Evolutionary conservation across 768 basidiomycete species (phyloP), one percentile per base, ranked within the genome.

Genomic region (Pisolithus orientalis): DNA sequence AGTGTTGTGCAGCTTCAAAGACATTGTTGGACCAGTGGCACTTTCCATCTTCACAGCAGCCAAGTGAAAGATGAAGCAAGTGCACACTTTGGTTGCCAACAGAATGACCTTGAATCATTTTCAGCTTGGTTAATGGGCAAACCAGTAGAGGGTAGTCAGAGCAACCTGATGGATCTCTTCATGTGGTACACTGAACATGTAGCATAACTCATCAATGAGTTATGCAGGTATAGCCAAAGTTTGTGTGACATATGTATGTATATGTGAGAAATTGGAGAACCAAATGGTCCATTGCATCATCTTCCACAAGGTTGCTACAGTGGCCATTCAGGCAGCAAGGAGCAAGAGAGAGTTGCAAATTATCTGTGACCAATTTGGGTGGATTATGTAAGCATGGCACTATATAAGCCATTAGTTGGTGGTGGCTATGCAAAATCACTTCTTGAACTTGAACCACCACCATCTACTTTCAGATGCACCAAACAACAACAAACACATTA

Each of bases 151-250:
- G n/a, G 32, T 0, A 24, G 42, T 1, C n/a, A 55, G 2, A 55
- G 54, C 39, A 46, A 55, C 21, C 47, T 55, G 16, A 29, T 55
- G 3, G 49, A 55, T 21, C n/a, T 55, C 24, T 47, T 55, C 4
- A 13, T 55, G 44, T 55, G 54, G 50, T 55, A 55, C n/a, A 44
- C 21, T 25, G 14, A 44, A 24, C 21, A 44, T 25, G 44, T 13
- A 17, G 44, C 44, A 44, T 44, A 44, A 44, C 21, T 10, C 24
- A 13, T 44, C 24, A 13, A 44, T 28, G 44, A 24, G 21, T 27
- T 44, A 24, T 24, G 44, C 24, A 44, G 8, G 37, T 38, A 8
- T 9, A 9, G 37, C 21, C 21, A 21, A 38, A 16, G 16, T 38
- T 38, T 38, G 37, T 38, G 3, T 8, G 16, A 38, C 37, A 38